Evolutionary conservation across 139 green algal species (phyloP).

Genomic region (Dunaliella primolecta): DNA sequence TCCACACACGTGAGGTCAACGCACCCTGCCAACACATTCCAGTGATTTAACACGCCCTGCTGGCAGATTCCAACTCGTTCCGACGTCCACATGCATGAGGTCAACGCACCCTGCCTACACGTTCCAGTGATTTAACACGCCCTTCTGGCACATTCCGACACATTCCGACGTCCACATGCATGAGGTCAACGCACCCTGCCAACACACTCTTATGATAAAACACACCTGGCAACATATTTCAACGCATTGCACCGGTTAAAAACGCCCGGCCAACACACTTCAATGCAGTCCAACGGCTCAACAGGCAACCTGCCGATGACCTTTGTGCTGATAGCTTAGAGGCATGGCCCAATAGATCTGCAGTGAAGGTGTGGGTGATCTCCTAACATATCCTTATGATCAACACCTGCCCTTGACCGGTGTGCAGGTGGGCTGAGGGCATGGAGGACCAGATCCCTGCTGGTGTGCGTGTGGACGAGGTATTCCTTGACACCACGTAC

Average conservation of each 20-base stretch:
- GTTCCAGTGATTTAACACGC: not conserved
- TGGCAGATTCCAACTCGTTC: not conserved
- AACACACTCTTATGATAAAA: too few relatives aligned
- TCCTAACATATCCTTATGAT: too few relatives aligned
- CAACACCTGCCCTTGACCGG: not conserved
- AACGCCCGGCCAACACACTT: not conserved
- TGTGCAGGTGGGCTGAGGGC: constrained; percentile 46
- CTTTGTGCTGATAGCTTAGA: too few relatives aligned
- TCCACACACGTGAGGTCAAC: not conserved
- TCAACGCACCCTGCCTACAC: too few relatives aligned
- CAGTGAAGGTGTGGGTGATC: too few relatives aligned
- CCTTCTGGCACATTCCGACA: not conserved
- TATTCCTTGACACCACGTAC: constrained; percentile 85
- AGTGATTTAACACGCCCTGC: not conserved
- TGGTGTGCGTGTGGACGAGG: constrained; percentile 37
- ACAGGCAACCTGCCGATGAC: too few relatives aligned
- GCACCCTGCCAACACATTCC: too few relatives aligned
- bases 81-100: not conserved
- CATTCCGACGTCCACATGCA: not conserved
- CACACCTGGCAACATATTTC: too few relatives aligned
- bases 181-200: too few relatives aligned
- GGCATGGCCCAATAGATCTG: too few relatives aligned
- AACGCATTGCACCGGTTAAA: too few relatives aligned
- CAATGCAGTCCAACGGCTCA: not conserved
- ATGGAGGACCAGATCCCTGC: constrained; percentile 53